Evolutionary conservation across 1,139 yeast species (phyloP).

Genomic region (Yamadazyma jaroonii): DNA sequence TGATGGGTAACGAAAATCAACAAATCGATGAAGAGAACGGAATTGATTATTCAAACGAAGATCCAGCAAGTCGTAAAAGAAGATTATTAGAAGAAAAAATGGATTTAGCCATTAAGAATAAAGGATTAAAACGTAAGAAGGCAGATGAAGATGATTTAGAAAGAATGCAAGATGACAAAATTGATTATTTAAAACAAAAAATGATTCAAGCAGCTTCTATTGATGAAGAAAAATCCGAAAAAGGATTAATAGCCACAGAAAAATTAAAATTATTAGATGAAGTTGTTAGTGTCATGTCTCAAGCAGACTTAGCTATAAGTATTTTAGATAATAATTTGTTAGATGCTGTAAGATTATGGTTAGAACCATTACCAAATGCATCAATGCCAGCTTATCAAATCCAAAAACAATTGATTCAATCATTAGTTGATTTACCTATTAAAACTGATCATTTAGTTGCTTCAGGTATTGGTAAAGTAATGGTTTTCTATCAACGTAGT

Average conservation of each 20-base stretch:
- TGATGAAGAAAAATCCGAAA: constrained; percentile 82
- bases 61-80: constrained; percentile 56
- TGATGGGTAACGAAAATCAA: not conserved
- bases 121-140: constrained; percentile 55
- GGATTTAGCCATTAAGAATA: constrained; percentile 71
- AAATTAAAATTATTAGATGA: constrained; percentile 79
- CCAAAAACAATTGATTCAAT: constrained; percentile 79
- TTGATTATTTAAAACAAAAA: constrained; percentile 75
- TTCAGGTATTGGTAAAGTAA: constrained; percentile 89
- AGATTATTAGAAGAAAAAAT: constrained; percentile 78
- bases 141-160: constrained; percentile 91
- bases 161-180: constrained; percentile 90
- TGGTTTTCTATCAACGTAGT: constrained; percentile 89
- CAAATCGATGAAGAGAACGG: constrained; percentile 3
- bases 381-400: constrained; percentile 96
- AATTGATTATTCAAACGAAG: constrained; percentile 30
- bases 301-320: constrained; percentile 86
- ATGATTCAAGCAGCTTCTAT: constrained; percentile 93
- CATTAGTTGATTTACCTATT: constrained; percentile 78
- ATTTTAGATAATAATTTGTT: constrained; percentile 90
- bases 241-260: constrained; percentile 78
- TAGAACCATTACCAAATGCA: constrained; percentile 97
- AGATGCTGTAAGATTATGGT: constrained; percentile 94
- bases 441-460: constrained; percentile 95
- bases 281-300: constrained; percentile 71